Base-by-base conservation (phyloP, 2,329 filamentous ascomycete species). In the Colletotrichum falcatum region DNA sequence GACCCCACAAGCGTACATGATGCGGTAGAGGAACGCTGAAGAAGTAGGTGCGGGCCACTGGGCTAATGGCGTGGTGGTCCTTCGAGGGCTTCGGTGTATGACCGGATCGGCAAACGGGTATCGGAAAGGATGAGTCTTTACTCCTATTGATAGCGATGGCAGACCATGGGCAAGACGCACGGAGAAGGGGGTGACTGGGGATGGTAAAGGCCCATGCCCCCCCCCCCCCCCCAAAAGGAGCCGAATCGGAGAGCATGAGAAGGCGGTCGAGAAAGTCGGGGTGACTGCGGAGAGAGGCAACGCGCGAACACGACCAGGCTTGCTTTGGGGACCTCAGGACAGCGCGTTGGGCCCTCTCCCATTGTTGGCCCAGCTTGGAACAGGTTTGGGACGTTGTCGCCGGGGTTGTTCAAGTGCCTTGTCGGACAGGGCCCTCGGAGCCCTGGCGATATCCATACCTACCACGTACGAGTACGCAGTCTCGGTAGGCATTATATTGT, bases 101-200 rank as follows among this genome's bases (percentile, higher is more conserved):
- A 61, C 64, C 61, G 56, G 56, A 66, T 61, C 63, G 56, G 58
- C 33, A n/a, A 46, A 70, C 63, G 67, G 58, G 39, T 56, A 61
- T 61, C 67, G 56, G 56, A 66, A 51, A 66, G 30, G 56, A 61
- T 37, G 35, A 35, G n/a, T 30, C 62, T 58, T 12, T n/a, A 9
- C 63, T 66, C 56, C 33, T 33, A 20, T 37, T 33, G 33, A 26
- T 66, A 60, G 62, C 28, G 39, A 54, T 55, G 30, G 26, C 39
- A 44, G 49, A 35, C 58, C 49, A 53, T 66, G 51, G 42, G 35
- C 64, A 51, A 66, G 67, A 70, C 63, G 67, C 67, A 67, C 56
- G 63, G 58, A 66, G 67, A 70, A 66, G 63, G 56, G 58, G 64
- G 48, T 28, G 58, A 61, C 63, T 51, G 58, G 67, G 62, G 63